Conservation (phyloP, 495 filamentous ascomycete genomes). For the Cudoniella acicularis region DNA sequence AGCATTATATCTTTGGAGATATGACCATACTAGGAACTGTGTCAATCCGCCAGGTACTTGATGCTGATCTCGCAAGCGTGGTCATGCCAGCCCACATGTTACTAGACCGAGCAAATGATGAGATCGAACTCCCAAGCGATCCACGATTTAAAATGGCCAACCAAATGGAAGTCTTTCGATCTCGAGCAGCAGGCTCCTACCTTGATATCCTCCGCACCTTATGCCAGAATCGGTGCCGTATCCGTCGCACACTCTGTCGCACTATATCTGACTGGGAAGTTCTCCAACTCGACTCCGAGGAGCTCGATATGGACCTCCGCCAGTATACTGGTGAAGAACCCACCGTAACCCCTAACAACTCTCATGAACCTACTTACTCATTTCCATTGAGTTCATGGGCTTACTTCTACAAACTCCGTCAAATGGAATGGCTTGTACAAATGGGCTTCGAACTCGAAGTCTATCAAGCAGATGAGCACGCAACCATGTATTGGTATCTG, state of each 20-base stretch:
- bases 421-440: slow-evolving; percentile 85
- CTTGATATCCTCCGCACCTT: slow-evolving; percentile 76
- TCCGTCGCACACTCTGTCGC: slow-evolving; percentile 80
- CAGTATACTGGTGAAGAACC: slow-evolving; percentile 59
- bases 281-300: slow-evolving; percentile 77
- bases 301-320: slow-evolving; percentile 71
- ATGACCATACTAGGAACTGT: slow-evolving; percentile 61
- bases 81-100: slow-evolving; percentile 69
- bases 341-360: slow-evolving; percentile 27
- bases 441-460: slow-evolving; percentile 94
- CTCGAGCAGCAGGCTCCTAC: slow-evolving; percentile 70
- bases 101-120: slow-evolving; percentile 67
- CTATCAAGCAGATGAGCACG: slow-evolving; percentile 82
- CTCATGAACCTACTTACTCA: slow-evolving; percentile 46
- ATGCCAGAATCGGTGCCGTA: slow-evolving; percentile 85
- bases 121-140: slow-evolving; percentile 72
- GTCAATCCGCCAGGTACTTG: slow-evolving; percentile 68
- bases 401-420: slow-evolving; percentile 79
- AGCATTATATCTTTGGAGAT: slow-evolving; percentile 70
- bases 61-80: slow-evolving; percentile 72
- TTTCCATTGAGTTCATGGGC: slow-evolving; percentile 85
- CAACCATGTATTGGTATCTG: slow-evolving; percentile 87
- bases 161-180: slow-evolving; percentile 76
- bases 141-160: slow-evolving; percentile 71
- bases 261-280: slow-evolving; percentile 78